Evolutionary conservation across 306 rosid genomes (phyloP).

Genomic region (Rubus idaeus): DNA sequence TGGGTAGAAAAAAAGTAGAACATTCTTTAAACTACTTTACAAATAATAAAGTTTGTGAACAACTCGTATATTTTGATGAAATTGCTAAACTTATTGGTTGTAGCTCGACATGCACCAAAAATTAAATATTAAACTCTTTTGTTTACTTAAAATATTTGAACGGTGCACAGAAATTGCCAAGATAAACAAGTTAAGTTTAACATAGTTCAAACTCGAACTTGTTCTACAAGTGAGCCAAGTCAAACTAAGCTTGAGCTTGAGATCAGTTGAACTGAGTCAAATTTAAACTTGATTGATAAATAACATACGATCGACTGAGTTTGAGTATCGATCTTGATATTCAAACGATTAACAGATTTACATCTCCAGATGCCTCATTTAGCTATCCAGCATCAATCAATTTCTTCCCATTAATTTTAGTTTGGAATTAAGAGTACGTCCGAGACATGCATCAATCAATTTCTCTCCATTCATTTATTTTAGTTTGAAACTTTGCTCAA

Average conservation of each 20-base stretch:
- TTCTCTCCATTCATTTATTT: neutral
- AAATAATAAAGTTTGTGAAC: no score
- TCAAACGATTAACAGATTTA: neutral
- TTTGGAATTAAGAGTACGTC: neutral
- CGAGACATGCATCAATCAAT: no score
- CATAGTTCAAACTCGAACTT: neutral
- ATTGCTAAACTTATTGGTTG: no score
- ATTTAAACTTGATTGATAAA: neutral
- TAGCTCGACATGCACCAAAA: no score
- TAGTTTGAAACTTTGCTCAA: constrained; percentile 12
- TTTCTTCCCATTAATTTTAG: neutral
- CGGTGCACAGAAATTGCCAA: neutral
- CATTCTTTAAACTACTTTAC: no score
- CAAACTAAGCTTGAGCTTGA: no score
- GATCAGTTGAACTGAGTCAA: no score
- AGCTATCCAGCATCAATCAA: neutral
- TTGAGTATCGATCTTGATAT: neutral
- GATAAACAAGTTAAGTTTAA: neutral
- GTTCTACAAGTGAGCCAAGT: no score
- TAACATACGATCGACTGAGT: neutral
- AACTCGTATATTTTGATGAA: no score
- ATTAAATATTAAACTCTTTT: no score
- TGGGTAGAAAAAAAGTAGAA: no score
- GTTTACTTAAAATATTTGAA: no score
- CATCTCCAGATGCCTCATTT: neutral